Percentiles rank a stretch among this genome's conserved stretches.
These are phyloP conservation scores for Talaromyces liani DNA, from an alignment of 495 filamentous ascomycete species.

Conservation along the genomic window DNA sequence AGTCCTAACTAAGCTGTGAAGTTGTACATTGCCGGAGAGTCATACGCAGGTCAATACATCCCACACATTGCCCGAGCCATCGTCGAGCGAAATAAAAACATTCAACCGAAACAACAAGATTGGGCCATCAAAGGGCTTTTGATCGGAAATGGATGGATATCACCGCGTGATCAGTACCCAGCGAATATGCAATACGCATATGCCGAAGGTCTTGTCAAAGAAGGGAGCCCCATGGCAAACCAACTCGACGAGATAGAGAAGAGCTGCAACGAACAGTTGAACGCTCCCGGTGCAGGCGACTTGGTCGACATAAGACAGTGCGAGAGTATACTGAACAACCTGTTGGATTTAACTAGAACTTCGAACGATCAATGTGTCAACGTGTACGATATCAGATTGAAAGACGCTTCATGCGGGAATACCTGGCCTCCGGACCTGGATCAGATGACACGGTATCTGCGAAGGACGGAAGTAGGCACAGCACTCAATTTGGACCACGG, in stretches of 20 bases:
- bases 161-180: slow-evolving; percentile 82
- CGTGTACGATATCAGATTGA: slow-evolving; percentile 89
- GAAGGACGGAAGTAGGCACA: slow-evolving; percentile 63
- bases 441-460: slow-evolving; percentile 75
- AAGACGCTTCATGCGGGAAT: slow-evolving; percentile 79
- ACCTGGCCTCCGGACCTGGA: slow-evolving; percentile 87
- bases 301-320: slow-evolving; percentile 62
- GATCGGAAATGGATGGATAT: slow-evolving; percentile 97
- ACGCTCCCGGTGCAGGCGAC: slow-evolving; percentile 42
- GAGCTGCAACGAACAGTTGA: slow-evolving; percentile 51
- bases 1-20: slow-evolving; percentile 23
- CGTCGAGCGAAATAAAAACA: slow-evolving; percentile 64
- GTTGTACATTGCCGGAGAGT: slow-evolving; percentile 93
- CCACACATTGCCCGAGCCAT: slow-evolving; percentile 90
- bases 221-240: slow-evolving; percentile 54
- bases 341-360: slow-evolving; percentile 54
- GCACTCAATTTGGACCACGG: slow-evolving; percentile 78
- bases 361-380: slow-evolving; percentile 63
- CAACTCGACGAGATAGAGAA: slow-evolving; percentile 63
- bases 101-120: slow-evolving; percentile 14
- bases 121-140: slow-evolving; percentile 87
- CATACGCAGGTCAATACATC: slow-evolving; percentile 94
- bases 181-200: slow-evolving; percentile 76
- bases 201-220: slow-evolving; percentile 60
- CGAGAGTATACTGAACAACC: slow-evolving; percentile 62